Evolutionary conservation across 208 protist genomes (phyloP).

Genomic region (Leishmania braziliensis): DNA sequence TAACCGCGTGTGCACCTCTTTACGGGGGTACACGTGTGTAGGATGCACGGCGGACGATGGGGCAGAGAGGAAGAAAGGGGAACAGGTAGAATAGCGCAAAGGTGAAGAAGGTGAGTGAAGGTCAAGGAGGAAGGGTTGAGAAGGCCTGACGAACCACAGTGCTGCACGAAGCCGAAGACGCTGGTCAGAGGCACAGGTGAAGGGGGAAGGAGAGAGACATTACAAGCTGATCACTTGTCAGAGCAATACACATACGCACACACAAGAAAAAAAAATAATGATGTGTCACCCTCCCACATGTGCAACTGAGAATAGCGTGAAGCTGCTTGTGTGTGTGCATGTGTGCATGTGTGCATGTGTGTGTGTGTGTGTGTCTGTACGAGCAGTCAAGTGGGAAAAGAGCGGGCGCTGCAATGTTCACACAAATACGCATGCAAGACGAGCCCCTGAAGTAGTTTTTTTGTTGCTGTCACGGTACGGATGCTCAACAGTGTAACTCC

Average conservation of each 20-base stretch:
- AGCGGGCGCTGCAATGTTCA: not conserved
- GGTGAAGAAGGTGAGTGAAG: not conserved
- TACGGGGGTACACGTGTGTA: slow-evolving; percentile 7
- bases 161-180: not conserved
- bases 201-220: not conserved
- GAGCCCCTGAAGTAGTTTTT: not conserved
- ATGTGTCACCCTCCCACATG: not conserved
- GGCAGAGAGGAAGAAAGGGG: not conserved
- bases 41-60: not conserved
- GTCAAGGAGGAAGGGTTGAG: not conserved
- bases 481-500: not conserved
- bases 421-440: not conserved
- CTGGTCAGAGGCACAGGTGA: not conserved
- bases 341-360: not conserved
- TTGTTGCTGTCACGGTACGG: not conserved
- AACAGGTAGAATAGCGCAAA: not conserved
- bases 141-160: not conserved
- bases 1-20: not conserved
- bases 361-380: not conserved
- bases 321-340: not conserved
- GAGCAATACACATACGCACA: not conserved
- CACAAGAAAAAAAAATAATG: not conserved
- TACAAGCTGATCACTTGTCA: not conserved
- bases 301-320: not conserved
- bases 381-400: not conserved